These are phyloP conservation scores for Paulinella micropora DNA, from an alignment of 78 protist genomes.

Conservation along the genomic window DNA sequence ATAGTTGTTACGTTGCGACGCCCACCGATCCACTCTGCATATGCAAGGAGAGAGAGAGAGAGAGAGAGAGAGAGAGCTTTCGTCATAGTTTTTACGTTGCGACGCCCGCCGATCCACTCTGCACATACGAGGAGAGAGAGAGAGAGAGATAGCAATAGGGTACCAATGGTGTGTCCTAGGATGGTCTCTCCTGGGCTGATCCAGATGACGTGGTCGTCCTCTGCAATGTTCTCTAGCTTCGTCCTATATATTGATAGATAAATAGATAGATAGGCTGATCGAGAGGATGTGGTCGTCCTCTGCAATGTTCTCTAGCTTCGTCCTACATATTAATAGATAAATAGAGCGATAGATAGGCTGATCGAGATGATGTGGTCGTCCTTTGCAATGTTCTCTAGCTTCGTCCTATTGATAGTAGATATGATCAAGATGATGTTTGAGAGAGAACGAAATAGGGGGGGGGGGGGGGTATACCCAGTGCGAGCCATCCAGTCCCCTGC, in stretches of 20 bases:
- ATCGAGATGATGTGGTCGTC: too few relatives aligned
- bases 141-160: too few relatives aligned
- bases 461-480: not conserved
- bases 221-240: slow-evolving; percentile 28
- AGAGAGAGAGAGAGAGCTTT: too few relatives aligned
- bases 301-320: too few relatives aligned
- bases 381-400: too few relatives aligned
- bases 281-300: too few relatives aligned
- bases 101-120: not conserved
- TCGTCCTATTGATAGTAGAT: not conserved
- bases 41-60: too few relatives aligned
- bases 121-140: not conserved
- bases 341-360: too few relatives aligned
- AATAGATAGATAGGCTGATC: too few relatives aligned
- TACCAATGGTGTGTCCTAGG: not conserved
- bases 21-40: not conserved
- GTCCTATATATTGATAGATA: too few relatives aligned
- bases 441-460: not conserved
- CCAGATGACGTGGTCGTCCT: slow-evolving; percentile 37
- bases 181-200: slow-evolving; percentile 45
- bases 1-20: not conserved
- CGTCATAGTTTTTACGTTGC: too few relatives aligned
- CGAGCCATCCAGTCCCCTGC: slow-evolving; percentile 16
- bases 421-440: not conserved
- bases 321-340: too few relatives aligned